Evolutionary conservation across 2,329 filamentous ascomycete species (phyloP), one percentile per base, ranked within the genome.

Genomic region (Stylonectria norvegica): DNA sequence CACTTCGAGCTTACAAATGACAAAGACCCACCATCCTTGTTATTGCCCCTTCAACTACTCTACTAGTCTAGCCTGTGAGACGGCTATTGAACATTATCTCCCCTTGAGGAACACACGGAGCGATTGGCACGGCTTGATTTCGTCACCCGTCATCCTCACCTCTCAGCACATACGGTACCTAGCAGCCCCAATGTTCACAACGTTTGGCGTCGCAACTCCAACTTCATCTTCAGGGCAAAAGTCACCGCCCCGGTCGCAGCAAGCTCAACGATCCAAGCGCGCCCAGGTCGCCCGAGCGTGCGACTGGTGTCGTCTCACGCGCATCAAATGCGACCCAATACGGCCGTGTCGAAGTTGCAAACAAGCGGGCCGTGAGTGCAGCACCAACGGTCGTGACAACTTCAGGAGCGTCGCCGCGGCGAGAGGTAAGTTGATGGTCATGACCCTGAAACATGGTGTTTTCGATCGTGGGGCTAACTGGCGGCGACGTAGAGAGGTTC

Each of bases 201-300:
- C 47, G 3, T 57, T 57, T 18, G 46, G 50, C 17, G 35, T 57
- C 20, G 33, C 40, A 30, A 46, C 43, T 12, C 50, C 50, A 7
- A 19, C 8, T 18, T 36, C 33, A 7, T 48, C 53, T 34, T 40
- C 49, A 8, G 30, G 36, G 38, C 47, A 45, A 17, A 55, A 53
- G 23, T 17, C 38, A 11, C 45, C 50, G 4, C 47, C 47, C 9
- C 41, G 43, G 16, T 42, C 47, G 19, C 50, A 56, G 36, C 49
- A 47, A 29, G n/a, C n/a, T n/a, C n/a, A n/a, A n/a, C 54, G 55
- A 23, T 43, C 52, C n/a, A 60, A 59, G 37, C 47, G 58, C 30
- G 54, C 49, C 22, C 58, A 59, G 12, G 58, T 60, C 37, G 56
- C 58, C 3, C 45, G 58, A 3, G 58, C 58, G 6, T 60, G 58